phyloP scores from a whole-genome alignment of 306 rosid genomes.

The Cercis canadensis region DNA sequence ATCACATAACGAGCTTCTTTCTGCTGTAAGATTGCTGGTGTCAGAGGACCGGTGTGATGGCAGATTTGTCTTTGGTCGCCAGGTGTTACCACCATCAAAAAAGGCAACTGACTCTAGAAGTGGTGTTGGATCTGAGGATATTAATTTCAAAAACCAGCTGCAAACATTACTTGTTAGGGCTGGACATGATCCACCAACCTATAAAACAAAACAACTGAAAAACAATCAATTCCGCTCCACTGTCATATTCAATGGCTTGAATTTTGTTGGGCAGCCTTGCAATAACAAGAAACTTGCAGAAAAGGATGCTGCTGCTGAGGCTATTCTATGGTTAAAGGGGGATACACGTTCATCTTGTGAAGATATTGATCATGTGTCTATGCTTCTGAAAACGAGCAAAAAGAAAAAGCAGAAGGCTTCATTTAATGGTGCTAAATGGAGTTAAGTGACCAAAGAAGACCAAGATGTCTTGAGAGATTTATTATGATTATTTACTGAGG shows the following conservation, averaged over 20 bases:
- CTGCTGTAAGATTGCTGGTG: slow-evolving; percentile 80
- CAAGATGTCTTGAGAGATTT: slow-evolving; percentile 18
- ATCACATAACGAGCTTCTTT: slow-evolving; percentile 63
- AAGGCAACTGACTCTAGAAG: slow-evolving; percentile 45
- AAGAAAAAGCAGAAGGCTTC: slow-evolving; percentile 51
- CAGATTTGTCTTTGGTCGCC: slow-evolving; percentile 75
- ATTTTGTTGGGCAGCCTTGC: slow-evolving; percentile 74
- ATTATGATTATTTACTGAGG: slow-evolving; percentile 21
- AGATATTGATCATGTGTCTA: slow-evolving; percentile 58
- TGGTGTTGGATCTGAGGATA: slow-evolving; percentile 41
- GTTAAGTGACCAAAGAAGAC: slow-evolving; percentile 45
- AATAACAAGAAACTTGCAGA: slow-evolving; percentile 75
- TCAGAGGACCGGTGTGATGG: slow-evolving; percentile 89
- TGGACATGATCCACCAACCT: slow-evolving; percentile 80
- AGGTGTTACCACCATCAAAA: slow-evolving; percentile 49
- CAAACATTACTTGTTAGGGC: slow-evolving; percentile 79
- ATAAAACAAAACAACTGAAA: slow-evolving; percentile 70
- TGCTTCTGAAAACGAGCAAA: slow-evolving; percentile 68
- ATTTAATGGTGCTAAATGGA: slow-evolving; percentile 60
- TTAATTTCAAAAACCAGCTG: slow-evolving; percentile 68
- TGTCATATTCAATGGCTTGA: slow-evolving; percentile 82
- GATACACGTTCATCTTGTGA: slow-evolving; percentile 57
- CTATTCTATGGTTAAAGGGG: slow-evolving; percentile 84
- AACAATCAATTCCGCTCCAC: slow-evolving; percentile 80
- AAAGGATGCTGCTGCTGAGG: slow-evolving; percentile 87